These are phyloP conservation scores for Didymella pomorum DNA, from an alignment of 2,329 filamentous ascomycete genomes.

Conservation along the genomic window DNA sequence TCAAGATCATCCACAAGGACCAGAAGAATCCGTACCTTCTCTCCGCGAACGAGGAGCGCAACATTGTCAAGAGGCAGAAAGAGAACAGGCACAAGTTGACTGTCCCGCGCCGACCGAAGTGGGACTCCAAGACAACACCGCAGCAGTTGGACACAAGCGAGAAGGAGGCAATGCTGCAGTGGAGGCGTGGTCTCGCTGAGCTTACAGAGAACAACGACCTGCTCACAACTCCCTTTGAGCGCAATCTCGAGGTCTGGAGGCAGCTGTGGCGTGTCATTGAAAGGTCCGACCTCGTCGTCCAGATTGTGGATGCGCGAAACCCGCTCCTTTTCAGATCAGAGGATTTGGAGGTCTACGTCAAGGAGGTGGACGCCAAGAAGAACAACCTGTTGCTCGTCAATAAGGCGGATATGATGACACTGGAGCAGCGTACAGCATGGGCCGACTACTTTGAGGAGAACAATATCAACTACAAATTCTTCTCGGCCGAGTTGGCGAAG, in stretches of 20 bases:
- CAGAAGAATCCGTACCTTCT: conserved; percentile 95
- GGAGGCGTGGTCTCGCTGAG: conserved; percentile 90
- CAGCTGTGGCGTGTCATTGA: conserved; percentile 99
- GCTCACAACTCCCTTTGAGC: conserved; percentile 96
- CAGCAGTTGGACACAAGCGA: conserved; percentile 81
- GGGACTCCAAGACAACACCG: conserved; percentile 86
- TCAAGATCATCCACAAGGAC: conserved; percentile 97
- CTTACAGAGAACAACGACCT: conserved; percentile 93
- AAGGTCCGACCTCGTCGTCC: conserved; percentile 91
- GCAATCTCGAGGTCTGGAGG: conserved; percentile 97
- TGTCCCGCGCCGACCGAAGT: conserved; percentile 86
- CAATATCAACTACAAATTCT: conserved; percentile 91
- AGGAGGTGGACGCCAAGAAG: conserved; percentile 87
- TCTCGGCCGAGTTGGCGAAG: conserved; percentile 91
- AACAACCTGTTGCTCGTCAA: conserved; percentile 93
- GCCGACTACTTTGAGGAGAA: conserved; percentile 83
- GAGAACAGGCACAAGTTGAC: conserved; percentile 81
- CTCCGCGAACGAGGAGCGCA: conserved; percentile 82
- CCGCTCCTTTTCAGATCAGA: conserved; percentile 93
- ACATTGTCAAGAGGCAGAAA: conserved; percentile 80
- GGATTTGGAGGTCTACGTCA: conserved; percentile 92
- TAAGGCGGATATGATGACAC: conserved; percentile 99
- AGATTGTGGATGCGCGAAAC: conserved; percentile 97
- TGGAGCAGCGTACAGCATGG: conserved; percentile 82
- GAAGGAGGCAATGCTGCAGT: conserved; percentile 81